A percentile compares a stretch with the other conserved stretches of the same genome.
phyloP scores from a whole-genome alignment of 305 asterid genomes.

The Fraxinus greggii region DNA sequence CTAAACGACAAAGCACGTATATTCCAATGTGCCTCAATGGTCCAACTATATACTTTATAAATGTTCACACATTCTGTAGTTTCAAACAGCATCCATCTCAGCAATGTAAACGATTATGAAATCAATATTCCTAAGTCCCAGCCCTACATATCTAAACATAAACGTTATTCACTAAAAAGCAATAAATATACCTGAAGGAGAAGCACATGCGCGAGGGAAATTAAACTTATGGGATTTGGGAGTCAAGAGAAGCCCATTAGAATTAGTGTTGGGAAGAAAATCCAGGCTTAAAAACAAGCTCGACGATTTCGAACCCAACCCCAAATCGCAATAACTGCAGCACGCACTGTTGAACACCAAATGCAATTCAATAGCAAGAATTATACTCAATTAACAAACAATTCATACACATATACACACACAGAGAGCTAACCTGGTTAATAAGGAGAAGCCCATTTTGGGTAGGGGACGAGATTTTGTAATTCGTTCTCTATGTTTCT shows the following conservation, averaged over 20 bases:
- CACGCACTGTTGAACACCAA: slow-evolving; percentile 29
- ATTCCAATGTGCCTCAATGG: background rate
- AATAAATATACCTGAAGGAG: slow-evolving; percentile 40
- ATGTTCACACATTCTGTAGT: background rate
- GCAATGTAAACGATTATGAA: background rate
- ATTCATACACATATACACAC: background rate
- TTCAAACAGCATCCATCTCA: background rate
- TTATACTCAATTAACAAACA: background rate
- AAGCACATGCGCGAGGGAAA: slow-evolving; percentile 42
- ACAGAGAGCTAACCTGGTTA: slow-evolving; percentile 35
- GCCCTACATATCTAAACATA: background rate
- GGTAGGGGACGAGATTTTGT: background rate
- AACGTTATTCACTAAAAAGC: background rate
- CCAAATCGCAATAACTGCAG: slow-evolving; percentile 36
- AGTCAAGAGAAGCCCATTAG: slow-evolving; percentile 32
- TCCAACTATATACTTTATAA: background rate
- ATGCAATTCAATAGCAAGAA: slow-evolving; percentile 7
- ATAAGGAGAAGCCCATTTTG: slow-evolving; percentile 45
- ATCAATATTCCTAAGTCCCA: background rate
- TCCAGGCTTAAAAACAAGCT: slow-evolving; percentile 46
- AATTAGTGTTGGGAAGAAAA: slow-evolving; percentile 16
- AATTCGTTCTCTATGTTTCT: slow-evolving; percentile 17
- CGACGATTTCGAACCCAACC: slow-evolving; percentile 51
- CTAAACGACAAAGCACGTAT: background rate
- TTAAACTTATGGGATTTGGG: slow-evolving; percentile 29